These are phyloP conservation scores for Globomyces pollinis-pini DNA, from an alignment of 192 early-diverging fungal species.

Conservation along the genomic window DNA sequence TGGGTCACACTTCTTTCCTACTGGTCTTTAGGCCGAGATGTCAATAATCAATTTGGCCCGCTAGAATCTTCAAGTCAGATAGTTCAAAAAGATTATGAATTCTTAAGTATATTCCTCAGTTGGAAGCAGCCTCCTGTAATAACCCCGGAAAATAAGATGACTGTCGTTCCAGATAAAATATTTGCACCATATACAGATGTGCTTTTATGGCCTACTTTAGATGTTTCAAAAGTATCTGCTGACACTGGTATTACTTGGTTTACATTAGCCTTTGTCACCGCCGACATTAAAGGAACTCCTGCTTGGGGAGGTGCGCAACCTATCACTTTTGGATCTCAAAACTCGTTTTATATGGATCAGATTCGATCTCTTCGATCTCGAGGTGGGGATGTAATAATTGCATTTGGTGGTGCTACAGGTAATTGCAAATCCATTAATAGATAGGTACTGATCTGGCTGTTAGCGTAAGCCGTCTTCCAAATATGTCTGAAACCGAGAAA, in stretches of 20 bases:
- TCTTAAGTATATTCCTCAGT: constrained; percentile 14
- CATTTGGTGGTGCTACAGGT: constrained; percentile 33
- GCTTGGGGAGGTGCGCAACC: neutral
- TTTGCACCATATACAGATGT: constrained; percentile 37
- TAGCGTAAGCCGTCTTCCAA: too few species aligned
- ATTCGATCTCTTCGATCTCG: constrained; percentile 8
- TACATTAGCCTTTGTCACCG: constrained; percentile 28
- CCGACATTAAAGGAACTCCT: neutral
- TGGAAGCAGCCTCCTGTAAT: neutral
- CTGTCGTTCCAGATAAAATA: neutral
- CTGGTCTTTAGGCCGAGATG: constrained; percentile 24
- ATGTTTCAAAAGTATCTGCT: constrained; percentile 2
- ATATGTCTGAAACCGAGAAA: neutral
- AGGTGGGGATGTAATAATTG: constrained; percentile 37
- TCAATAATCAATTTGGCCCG: constrained; percentile 6
- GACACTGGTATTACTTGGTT: constrained; percentile 23
- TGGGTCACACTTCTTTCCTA: constrained; percentile 13
- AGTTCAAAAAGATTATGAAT: constrained; percentile 16
- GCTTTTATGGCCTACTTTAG: constrained; percentile 18
- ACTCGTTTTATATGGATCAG: constrained; percentile 7
- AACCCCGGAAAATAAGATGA: neutral
- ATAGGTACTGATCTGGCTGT: neutral
- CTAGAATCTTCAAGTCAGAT: constrained; percentile 18
- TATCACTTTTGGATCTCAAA: neutral
- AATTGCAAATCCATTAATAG: neutral